A percentile compares a stretch with the other conserved stretches of the same genome.
These are phyloP conservation scores for Vaccinium myrtillus DNA, from an alignment of 148 eudicot genomes.

Conservation along the genomic window DNA sequence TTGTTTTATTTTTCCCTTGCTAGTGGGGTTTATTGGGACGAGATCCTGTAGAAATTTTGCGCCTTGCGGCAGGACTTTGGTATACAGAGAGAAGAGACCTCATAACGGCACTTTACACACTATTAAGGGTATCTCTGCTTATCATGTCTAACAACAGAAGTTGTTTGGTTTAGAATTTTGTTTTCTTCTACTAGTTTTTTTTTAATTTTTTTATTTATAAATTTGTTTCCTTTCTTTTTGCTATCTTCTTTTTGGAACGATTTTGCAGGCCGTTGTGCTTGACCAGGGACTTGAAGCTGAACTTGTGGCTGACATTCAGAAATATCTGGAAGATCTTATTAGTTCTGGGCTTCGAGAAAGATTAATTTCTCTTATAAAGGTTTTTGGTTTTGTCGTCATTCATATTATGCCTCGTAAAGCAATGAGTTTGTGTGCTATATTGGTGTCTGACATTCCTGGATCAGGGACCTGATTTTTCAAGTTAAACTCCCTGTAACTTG, in stretches of 20 bases:
- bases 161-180: neutral
- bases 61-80: constrained; percentile 92
- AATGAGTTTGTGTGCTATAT: neutral
- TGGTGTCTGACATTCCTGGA: neutral
- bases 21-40: constrained; percentile 94
- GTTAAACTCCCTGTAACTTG: neutral
- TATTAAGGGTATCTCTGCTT: constrained; percentile 61
- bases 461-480: neutral
- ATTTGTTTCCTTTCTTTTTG: neutral
- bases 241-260: neutral
- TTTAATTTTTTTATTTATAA: neutral
- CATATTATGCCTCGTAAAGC: neutral
- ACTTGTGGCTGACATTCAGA: constrained; percentile 76
- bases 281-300: constrained; percentile 88
- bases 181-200: neutral
- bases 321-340: constrained; percentile 75
- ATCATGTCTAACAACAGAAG: neutral
- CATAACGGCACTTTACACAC: constrained; percentile 75
- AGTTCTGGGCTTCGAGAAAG: constrained; percentile 73
- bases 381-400: constrained; percentile 19
- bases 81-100: constrained; percentile 96
- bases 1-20: constrained; percentile 13
- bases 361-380: constrained; percentile 79
- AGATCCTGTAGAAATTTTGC: constrained; percentile 78
- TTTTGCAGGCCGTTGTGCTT: constrained; percentile 84